phyloP scores from a whole-genome alignment of 257 asterid genomes.

The Nicotiana paniculata region DNA sequence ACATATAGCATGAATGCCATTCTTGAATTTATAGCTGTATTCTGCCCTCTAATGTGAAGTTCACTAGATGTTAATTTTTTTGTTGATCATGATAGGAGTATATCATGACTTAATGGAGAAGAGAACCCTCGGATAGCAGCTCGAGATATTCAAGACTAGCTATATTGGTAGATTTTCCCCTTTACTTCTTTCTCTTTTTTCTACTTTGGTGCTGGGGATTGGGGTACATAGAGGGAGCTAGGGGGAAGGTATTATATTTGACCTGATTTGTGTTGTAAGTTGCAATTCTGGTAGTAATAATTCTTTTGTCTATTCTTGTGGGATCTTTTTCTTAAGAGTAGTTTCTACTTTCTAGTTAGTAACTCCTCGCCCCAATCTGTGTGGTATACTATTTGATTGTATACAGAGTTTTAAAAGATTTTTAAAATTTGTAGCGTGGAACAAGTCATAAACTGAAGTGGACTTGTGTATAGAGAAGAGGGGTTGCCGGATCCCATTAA shows the following conservation, averaged over 20 bases:
- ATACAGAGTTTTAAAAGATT: too few species aligned
- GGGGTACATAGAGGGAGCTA: not conserved
- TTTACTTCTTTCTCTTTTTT: not conserved
- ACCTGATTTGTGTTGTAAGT: not conserved
- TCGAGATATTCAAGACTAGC: not conserved
- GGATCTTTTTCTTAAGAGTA: not conserved
- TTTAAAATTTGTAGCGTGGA: too few species aligned
- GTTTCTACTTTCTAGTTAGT: too few species aligned
- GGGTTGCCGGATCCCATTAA: too few species aligned
- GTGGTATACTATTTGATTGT: too few species aligned
- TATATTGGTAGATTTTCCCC: not conserved
- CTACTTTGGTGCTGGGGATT: not conserved
- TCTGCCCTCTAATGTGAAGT: not conserved
- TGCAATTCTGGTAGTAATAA: not conserved
- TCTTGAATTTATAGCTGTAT: constrained; percentile 1
- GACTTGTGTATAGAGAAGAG: too few species aligned
- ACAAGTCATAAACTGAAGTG: too few species aligned
- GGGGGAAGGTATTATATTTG: not conserved
- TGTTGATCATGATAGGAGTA: not conserved
- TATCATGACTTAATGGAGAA: not conserved
- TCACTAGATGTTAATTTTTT: not conserved
- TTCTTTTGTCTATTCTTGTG: not conserved
- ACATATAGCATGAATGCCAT: not conserved
- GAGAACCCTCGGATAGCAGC: not conserved
- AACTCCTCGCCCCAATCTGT: too few species aligned